These are phyloP conservation scores for Colletotrichum sp. DNA, from an alignment of 2,329 filamentous ascomycete species.

Conservation along the genomic window DNA sequence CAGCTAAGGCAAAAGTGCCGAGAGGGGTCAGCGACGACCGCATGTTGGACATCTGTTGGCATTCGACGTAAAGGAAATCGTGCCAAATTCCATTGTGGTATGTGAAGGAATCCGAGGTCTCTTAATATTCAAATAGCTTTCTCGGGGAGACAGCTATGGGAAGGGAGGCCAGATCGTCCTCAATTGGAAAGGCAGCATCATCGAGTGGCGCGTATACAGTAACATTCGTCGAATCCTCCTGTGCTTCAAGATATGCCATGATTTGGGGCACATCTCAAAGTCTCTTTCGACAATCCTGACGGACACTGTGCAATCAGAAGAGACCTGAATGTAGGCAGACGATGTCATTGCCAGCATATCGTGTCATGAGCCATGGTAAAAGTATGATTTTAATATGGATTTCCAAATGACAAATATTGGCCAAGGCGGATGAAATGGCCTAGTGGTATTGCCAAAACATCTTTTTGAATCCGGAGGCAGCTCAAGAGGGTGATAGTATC, in stretches of 20 bases:
- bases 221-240: background rate
- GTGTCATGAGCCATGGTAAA: background rate
- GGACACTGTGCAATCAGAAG: background rate
- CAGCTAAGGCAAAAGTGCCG: conserved; percentile 6
- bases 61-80: background rate
- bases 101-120: background rate
- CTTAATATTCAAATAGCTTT: background rate
- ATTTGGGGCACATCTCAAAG: background rate
- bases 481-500: background rate
- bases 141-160: background rate
- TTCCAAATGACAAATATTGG: background rate
- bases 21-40: background rate
- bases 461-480: fast-evolving
- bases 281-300: background rate
- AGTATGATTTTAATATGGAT: background rate
- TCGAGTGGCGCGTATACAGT: background rate
- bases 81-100: background rate
- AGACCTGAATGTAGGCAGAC: background rate
- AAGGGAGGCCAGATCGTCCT: background rate
- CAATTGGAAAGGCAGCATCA: background rate
- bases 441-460: background rate
- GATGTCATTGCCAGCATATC: background rate
- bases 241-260: background rate
- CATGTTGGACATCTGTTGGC: conserved; percentile 5
- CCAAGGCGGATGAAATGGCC: background rate